Conservation (phyloP, 164 flowering plant species). For the Vitis amurensis region DNA sequence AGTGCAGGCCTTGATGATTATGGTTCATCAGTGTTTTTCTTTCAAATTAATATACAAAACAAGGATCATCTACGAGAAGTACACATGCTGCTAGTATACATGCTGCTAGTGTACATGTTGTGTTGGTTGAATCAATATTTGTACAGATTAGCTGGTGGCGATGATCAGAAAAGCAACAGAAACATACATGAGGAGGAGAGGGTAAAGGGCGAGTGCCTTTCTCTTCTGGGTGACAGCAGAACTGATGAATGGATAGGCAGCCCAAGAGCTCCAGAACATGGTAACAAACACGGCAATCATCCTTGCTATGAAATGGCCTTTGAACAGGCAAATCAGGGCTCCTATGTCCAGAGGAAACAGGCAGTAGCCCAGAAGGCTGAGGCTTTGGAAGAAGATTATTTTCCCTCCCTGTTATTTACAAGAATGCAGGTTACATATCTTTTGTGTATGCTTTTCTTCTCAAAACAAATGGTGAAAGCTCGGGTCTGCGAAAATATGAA, state of each 20-base stretch:
- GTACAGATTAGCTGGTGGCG: too few species aligned
- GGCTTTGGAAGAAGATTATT: constrained; percentile 11
- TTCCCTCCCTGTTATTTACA: constrained; percentile 6
- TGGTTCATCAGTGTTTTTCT: too few species aligned
- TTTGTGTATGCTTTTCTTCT: too few species aligned
- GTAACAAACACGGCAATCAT: constrained; percentile 5
- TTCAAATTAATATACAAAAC: too few species aligned
- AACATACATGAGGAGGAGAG: constrained; percentile 7
- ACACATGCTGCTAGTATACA: too few species aligned
- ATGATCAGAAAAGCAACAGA: too few species aligned
- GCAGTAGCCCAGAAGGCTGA: constrained; percentile 7
- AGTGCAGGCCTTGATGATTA: too few species aligned
- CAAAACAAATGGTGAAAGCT: not conserved
- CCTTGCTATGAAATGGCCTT: not conserved
- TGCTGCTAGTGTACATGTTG: too few species aligned
- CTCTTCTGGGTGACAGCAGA: constrained; percentile 7
- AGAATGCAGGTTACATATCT: too few species aligned
- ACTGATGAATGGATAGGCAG: constrained; percentile 12
- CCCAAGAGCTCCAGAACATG: constrained; percentile 10
- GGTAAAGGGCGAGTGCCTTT: constrained; percentile 6
- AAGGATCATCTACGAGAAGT: too few species aligned
- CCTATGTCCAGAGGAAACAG: constrained; percentile 7
- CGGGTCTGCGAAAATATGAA: too few species aligned
- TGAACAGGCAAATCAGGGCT: constrained; percentile 6
- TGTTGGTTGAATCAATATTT: too few species aligned